Evolutionary conservation across 257 asterid genomes (phyloP).

Genomic region (Solanum etuberosum): DNA sequence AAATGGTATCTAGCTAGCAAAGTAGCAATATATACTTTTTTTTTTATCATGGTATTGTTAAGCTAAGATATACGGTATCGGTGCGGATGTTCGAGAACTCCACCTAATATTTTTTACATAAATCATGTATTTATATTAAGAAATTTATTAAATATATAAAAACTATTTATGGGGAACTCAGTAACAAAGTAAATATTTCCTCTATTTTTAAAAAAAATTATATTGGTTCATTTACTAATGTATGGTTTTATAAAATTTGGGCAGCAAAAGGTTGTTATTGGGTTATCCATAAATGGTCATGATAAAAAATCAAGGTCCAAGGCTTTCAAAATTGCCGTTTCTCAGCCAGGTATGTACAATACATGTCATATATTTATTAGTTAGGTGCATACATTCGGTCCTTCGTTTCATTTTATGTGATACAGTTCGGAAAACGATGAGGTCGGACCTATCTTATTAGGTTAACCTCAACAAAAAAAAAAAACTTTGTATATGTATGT

Average conservation of each 20-base stretch:
- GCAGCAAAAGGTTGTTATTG: background rate
- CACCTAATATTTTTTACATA: background rate
- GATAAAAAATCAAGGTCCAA: background rate
- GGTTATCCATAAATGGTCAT: background rate
- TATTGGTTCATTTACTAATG: background rate
- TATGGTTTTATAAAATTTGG: background rate
- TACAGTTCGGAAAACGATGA: background rate
- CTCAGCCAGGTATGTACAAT: background rate
- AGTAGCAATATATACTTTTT: background rate
- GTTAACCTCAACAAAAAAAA: background rate
- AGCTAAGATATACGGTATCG: background rate
- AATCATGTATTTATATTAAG: background rate
- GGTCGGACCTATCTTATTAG: background rate
- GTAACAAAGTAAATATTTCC: background rate
- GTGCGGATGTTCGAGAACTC: background rate
- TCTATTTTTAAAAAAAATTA: background rate
- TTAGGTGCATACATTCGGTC: background rate
- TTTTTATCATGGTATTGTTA: background rate
- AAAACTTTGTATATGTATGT: too few species aligned
- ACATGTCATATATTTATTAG: background rate
- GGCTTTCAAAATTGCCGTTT: slow-evolving; percentile 1
- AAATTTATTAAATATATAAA: background rate
- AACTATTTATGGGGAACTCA: background rate
- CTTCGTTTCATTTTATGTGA: background rate
- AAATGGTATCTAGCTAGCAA: background rate